These are phyloP conservation scores for Vachellia pachyceras DNA, from an alignment of 306 rosid genomes.

Conservation along the genomic window DNA sequence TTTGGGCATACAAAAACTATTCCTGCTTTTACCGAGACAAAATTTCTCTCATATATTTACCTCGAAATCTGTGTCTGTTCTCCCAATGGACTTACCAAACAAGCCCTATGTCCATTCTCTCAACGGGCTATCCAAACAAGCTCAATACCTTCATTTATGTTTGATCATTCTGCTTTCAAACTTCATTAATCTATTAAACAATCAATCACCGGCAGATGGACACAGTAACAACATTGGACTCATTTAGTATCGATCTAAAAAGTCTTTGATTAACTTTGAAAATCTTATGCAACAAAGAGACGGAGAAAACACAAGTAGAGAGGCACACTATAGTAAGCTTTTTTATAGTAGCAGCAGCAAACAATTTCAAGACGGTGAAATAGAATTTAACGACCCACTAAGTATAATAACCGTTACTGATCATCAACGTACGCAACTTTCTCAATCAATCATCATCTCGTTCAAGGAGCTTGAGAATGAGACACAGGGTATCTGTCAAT, in stretches of 20 bases:
- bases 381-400: conserved; percentile 15
- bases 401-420: conserved; percentile 28
- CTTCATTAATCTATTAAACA: not conserved
- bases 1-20: too few relatives aligned
- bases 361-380: conserved; percentile 27
- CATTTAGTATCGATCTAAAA: conserved; percentile 1
- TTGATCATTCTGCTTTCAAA: not conserved
- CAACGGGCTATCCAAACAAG: too few relatives aligned
- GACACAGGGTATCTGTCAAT: conserved; percentile 61
- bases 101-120: too few relatives aligned
- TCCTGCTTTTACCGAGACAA: too few relatives aligned
- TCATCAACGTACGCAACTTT: conserved; percentile 14
- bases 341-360: conserved; percentile 13
- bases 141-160: not conserved
- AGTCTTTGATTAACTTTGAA: conserved; percentile 28
- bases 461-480: conserved; percentile 1
- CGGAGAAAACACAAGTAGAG: conserved; percentile 11
- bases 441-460: not conserved
- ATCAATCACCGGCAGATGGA: not conserved
- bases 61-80: too few relatives aligned
- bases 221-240: not conserved
- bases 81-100: too few relatives aligned
- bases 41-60: too few relatives aligned
- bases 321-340: not conserved
- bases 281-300: conserved; percentile 22